A percentile compares a stretch with the other conserved stretches of the same genome.
Conservation (phyloP, 2,329 filamentous ascomycete species). For the Colletotrichum eleusines region DNA sequence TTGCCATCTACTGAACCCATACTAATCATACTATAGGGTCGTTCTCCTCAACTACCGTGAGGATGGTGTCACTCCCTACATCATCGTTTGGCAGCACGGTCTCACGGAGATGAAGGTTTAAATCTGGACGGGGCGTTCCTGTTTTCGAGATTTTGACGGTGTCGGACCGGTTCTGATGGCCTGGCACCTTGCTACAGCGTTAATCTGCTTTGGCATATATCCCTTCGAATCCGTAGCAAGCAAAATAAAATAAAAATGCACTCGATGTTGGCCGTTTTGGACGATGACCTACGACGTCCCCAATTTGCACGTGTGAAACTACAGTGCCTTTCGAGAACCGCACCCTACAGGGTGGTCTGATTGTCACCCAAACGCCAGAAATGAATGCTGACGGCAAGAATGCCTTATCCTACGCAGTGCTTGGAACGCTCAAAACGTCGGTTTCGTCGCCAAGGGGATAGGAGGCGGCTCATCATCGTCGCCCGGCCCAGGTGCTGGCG, state of each 20-base stretch:
- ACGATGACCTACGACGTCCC: neutral
- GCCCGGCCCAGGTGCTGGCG: slow-evolving; percentile 35
- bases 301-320: slow-evolving; percentile 12
- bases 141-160: slow-evolving; percentile 38
- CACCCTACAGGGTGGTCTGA: slow-evolving; percentile 19
- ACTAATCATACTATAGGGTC: slow-evolving; percentile 65
- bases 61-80: slow-evolving; percentile 90
- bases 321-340: slow-evolving; percentile 4
- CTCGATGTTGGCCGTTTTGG: slow-evolving; percentile 34
- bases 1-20: slow-evolving; percentile 8
- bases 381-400: slow-evolving; percentile 19
- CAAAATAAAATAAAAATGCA: slow-evolving; percentile 37
- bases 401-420: slow-evolving; percentile 1
- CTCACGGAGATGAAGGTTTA: slow-evolving; percentile 93
- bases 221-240: slow-evolving; percentile 42
- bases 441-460: slow-evolving; percentile 64
- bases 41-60: slow-evolving; percentile 97
- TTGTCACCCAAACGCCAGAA: slow-evolving; percentile 28
- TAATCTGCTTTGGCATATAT: slow-evolving; percentile 43
- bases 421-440: slow-evolving; percentile 53
- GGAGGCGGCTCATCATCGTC: slow-evolving; percentile 60
- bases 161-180: slow-evolving; percentile 23
- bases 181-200: slow-evolving; percentile 38
- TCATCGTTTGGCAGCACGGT: slow-evolving; percentile 96
- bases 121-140: slow-evolving; percentile 26